Evolutionary conservation across 495 filamentous ascomycete genomes (phyloP).

Genomic region (Podospora pseudopauciseta): DNA sequence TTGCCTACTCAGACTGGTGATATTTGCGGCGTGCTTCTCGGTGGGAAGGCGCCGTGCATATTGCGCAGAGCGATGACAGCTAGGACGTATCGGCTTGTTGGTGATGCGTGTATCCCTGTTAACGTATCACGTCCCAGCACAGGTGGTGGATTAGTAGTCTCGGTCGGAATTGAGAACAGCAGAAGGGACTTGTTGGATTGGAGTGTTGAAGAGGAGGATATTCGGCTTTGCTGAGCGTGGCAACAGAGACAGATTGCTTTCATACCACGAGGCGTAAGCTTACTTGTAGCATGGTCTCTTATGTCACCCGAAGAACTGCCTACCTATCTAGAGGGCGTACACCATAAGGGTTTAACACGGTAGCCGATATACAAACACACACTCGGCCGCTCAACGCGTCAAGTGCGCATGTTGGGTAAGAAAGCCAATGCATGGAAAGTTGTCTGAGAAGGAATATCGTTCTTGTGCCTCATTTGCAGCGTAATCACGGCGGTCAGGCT

Average conservation of each 20-base stretch:
- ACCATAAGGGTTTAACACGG: no score
- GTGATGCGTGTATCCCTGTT: not conserved
- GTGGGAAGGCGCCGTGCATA: not conserved
- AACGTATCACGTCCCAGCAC: not conserved
- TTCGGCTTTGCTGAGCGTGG: not conserved
- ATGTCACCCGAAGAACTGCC: no score
- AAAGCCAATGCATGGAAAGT: no score
- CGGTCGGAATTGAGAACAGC: not conserved
- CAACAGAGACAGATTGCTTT: no score
- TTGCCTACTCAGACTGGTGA: not conserved
- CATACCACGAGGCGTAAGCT: no score
- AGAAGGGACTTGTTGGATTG: not conserved
- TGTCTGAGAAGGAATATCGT: no score
- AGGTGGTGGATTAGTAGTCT: not conserved
- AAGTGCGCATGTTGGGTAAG: no score
- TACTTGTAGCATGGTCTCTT: no score
- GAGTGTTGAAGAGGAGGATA: not conserved
- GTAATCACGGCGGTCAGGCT: not conserved
- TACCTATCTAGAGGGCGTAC: no score
- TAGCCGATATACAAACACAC: no score
- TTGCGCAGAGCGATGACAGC: not conserved
- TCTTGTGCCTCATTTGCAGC: no score
- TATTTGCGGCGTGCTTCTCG: not conserved
- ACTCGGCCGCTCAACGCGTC: no score
- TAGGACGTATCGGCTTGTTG: not conserved